Conservation (phyloP, 2,329 filamentous ascomycete species). For the Aspergillus sp. region DNA sequence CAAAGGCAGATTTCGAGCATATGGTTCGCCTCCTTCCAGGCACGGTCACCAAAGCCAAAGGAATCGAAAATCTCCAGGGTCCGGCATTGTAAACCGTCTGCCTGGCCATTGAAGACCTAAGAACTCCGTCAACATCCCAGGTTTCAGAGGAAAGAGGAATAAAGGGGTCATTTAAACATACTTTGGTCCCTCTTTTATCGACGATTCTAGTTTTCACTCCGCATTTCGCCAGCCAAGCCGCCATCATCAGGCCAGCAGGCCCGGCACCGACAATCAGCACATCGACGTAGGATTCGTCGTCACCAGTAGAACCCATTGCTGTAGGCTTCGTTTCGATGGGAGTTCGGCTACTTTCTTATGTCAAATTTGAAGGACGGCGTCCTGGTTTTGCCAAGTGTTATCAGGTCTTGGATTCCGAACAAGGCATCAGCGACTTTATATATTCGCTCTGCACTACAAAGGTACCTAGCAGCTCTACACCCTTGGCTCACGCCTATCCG, state of each 20-base stretch:
- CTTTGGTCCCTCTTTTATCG: conserved; percentile 40
- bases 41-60: conserved; percentile 64
- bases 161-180: neutral
- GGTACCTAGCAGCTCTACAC: neutral
- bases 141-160: too few relatives aligned
- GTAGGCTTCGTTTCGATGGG: neutral
- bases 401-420: too few relatives aligned
- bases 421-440: neutral
- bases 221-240: conserved; percentile 50
- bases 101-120: conserved; percentile 25
- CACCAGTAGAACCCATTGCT: neutral
- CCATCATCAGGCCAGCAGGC: conserved; percentile 50
- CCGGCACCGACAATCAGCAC: conserved; percentile 50
- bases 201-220: conserved; percentile 51
- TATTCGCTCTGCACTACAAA: neutral
- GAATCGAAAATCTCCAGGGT: conserved; percentile 61
- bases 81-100: conserved; percentile 16
- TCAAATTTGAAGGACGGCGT: too few relatives aligned
- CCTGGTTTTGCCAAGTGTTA: too few relatives aligned
- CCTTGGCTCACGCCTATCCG: neutral
- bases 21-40: conserved; percentile 64
- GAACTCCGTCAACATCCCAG: too few relatives aligned
- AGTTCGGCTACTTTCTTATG: neutral
- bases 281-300: neutral
- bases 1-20: conserved; percentile 64